Evolutionary conservation across 1,139 yeast genomes (phyloP).

Genomic region (Candida freyschussii): DNA sequence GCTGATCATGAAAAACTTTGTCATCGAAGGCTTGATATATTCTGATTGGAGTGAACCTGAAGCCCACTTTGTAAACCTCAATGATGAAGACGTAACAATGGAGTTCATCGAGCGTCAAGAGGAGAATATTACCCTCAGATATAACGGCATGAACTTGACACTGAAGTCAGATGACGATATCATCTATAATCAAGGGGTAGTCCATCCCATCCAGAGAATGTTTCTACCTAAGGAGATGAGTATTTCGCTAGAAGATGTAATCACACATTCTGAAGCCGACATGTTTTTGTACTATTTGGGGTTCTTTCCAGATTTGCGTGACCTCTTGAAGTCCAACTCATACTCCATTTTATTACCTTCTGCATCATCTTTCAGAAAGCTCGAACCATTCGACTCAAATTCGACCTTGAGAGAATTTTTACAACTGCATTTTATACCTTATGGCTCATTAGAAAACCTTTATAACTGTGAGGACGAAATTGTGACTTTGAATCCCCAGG

Average conservation of each 20-base stretch:
- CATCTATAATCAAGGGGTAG: conserved; percentile 78
- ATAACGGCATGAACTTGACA: conserved; percentile 27
- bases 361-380: conserved; percentile 41
- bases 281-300: conserved; percentile 47
- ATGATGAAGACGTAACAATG: conserved; percentile 29
- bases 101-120: conserved; percentile 5
- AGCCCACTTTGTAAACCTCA: conserved; percentile 31
- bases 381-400: conserved; percentile 28
- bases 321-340: conserved; percentile 20
- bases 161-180: conserved; percentile 54
- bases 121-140: conserved; percentile 19
- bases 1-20: conserved; percentile 49
- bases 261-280: conserved; percentile 43
- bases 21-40: conserved; percentile 63
- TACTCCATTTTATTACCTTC: conserved; percentile 78
- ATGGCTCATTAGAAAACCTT: conserved; percentile 37
- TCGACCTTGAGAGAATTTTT: conserved; percentile 48
- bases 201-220: conserved; percentile 61
- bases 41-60: conserved; percentile 45
- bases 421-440: conserved; percentile 66
- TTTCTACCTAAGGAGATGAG: conserved; percentile 53
- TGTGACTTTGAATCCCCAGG: conserved; percentile 40
- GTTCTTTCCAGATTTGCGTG: conserved; percentile 23
- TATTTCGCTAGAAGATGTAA: conserved; percentile 53
- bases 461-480: conserved; percentile 45